Percentiles rank a stretch among this genome's conserved stretches.
Evolutionary conservation across 345 rosid genomes (phyloP).

Genomic region (Luvunga scandens): DNA sequence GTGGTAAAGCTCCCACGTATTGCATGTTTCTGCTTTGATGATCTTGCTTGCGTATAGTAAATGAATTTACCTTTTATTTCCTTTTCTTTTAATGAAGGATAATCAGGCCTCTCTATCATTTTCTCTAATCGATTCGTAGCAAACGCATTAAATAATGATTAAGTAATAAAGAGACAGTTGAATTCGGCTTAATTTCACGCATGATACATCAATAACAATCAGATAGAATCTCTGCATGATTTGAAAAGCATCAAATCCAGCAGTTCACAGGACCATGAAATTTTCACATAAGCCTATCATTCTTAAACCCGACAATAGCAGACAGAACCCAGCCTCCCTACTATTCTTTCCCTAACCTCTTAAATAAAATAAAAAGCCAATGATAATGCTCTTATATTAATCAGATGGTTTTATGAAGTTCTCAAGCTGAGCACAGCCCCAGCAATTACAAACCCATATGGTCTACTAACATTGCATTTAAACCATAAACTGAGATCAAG

Average conservation of each 20-base stretch:
- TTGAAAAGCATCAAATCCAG: background rate
- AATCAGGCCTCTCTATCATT: no score
- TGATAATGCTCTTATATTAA: background rate
- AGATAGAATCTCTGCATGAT: background rate
- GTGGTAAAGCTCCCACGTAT: no score
- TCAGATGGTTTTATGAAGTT: background rate
- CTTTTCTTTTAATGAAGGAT: no score
- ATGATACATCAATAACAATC: background rate
- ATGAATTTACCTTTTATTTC: background rate
- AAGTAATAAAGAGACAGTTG: background rate
- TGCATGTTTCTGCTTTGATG: no score
- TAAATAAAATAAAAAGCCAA: background rate
- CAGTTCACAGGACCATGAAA: background rate
- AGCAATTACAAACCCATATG: constrained; percentile 8
- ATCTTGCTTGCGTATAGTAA: no score
- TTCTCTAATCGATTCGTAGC: background rate
- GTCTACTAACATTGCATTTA: background rate
- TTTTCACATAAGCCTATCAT: background rate
- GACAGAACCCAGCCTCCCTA: background rate
- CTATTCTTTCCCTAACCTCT: background rate
- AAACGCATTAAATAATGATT: background rate
- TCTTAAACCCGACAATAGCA: background rate
- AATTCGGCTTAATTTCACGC: background rate
- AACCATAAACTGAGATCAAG: constrained; percentile 19
- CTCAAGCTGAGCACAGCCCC: constrained; percentile 9